Evolutionary conservation across 192 early-diverging fungal species (phyloP).

Genomic region (Mortierella alpina): DNA sequence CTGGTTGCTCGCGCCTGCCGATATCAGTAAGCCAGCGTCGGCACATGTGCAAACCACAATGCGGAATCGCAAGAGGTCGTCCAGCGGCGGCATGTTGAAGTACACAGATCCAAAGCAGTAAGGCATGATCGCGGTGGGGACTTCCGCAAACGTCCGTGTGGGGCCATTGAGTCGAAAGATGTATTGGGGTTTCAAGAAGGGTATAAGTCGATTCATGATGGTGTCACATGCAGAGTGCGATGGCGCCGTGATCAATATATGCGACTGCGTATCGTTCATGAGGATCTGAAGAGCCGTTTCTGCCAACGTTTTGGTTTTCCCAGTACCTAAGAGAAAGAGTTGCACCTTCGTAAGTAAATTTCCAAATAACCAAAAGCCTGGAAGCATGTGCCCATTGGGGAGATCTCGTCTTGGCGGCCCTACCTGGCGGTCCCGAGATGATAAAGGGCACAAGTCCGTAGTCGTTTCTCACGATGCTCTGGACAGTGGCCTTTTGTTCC

Average conservation of each 20-base stretch:
- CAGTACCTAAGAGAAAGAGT: constrained; percentile 56
- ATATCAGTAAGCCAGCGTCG: constrained; percentile 60
- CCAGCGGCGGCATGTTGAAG: constrained; percentile 60
- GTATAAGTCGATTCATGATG: constrained; percentile 58
- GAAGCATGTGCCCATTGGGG: background rate
- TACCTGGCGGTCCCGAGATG: constrained; percentile 51
- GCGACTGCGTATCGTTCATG: constrained; percentile 41
- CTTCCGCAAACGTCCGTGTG: constrained; percentile 55
- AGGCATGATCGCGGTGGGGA: constrained; percentile 55
- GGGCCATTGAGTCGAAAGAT: constrained; percentile 61
- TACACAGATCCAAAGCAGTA: constrained; percentile 52
- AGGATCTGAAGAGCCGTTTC: constrained; percentile 62
- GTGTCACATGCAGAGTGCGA: constrained; percentile 65
- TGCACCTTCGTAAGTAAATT: background rate
- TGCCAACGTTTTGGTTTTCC: constrained; percentile 67
- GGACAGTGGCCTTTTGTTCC: constrained; percentile 48
- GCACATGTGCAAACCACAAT: constrained; percentile 66
- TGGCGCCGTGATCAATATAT: constrained; percentile 65
- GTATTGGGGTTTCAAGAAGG: constrained; percentile 43
- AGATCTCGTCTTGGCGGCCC: background rate
- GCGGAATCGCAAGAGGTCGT: constrained; percentile 43
- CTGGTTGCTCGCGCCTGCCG: constrained; percentile 56
- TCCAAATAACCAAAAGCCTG: background rate
- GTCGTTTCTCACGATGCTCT: constrained; percentile 49
- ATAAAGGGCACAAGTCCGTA: constrained; percentile 48